Percentiles rank a stretch among this genome's conserved stretches.
Evolutionary conservation across 305 asterid genomes (phyloP).

Genomic region (Fraxinus floribunda): DNA sequence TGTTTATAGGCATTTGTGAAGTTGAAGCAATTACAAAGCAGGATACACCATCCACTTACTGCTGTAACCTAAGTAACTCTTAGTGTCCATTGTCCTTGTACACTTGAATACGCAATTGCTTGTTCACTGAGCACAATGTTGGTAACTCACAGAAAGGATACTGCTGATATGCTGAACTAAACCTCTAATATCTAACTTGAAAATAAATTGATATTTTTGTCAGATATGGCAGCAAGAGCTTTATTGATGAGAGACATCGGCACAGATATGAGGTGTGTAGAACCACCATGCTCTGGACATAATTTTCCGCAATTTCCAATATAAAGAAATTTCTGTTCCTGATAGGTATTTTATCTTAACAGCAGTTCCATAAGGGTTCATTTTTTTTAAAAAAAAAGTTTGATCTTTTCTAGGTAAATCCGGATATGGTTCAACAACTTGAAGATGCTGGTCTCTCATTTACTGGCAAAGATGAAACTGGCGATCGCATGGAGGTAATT

Average conservation of each 20-base stretch:
- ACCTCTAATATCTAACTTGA: slow-evolving; percentile 15
- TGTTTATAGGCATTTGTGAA: background rate
- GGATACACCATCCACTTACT: background rate
- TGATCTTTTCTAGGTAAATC: slow-evolving; percentile 66
- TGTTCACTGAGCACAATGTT: background rate
- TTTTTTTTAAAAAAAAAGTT: slow-evolving; percentile 6
- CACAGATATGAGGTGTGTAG: slow-evolving; percentile 89
- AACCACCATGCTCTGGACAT: slow-evolving; percentile 14
- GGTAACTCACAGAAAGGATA: background rate
- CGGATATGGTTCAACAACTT: slow-evolving; percentile 68
- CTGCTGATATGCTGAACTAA: slow-evolving; percentile 6
- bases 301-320: slow-evolving; percentile 3
- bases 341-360: background rate
- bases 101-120: background rate
- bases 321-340: slow-evolving; percentile 11
- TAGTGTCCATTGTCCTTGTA: background rate
- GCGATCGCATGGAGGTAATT: slow-evolving; percentile 85
- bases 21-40: background rate
- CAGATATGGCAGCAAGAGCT: slow-evolving; percentile 65
- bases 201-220: slow-evolving; percentile 11
- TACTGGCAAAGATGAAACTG: slow-evolving; percentile 90
- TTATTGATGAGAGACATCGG: slow-evolving; percentile 89
- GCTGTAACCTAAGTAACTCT: background rate
- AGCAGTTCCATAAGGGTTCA: background rate
- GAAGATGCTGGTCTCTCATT: slow-evolving; percentile 84